Conservation (phyloP, 2,329 filamentous ascomycete genomes). For the Endoconidiophora polonica region DNA sequence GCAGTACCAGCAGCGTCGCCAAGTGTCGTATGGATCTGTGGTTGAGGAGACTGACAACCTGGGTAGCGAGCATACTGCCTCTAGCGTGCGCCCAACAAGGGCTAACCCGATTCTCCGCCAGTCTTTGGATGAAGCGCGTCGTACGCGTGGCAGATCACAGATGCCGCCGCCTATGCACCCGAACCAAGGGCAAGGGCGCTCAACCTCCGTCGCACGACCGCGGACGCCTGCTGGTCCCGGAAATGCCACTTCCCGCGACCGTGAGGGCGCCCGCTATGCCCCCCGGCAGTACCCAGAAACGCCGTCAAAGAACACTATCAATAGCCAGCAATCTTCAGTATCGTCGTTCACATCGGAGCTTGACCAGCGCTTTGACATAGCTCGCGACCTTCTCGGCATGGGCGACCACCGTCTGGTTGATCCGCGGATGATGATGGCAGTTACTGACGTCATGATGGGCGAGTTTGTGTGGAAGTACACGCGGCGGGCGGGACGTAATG, state of each 20-base stretch:
- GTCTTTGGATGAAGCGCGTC: conserved; percentile 6
- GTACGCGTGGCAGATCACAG: conserved; percentile 2
- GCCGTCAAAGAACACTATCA: conserved; percentile 15
- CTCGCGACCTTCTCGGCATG: conserved; percentile 37
- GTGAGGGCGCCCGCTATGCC: conserved; percentile 2
- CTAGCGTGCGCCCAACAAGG: conserved; percentile 18
- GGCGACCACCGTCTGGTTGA: conserved; percentile 46
- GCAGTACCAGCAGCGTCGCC: conserved; percentile 21
- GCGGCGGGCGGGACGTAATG: conserved; percentile 66
- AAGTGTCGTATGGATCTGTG: conserved; percentile 15
- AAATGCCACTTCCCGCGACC: conserved; percentile 25
- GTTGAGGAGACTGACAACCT: conserved; percentile 20
- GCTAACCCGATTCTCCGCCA: conserved; percentile 47
- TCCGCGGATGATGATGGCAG: conserved; percentile 96
- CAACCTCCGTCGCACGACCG: conserved; percentile 46
- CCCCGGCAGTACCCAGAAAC: conserved; percentile 6
- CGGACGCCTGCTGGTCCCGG: conserved; percentile 41
- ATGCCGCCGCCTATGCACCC: neutral
- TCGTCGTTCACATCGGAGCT: conserved; percentile 93
- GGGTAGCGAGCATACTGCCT: conserved; percentile 45
- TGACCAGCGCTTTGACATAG: conserved; percentile 74
- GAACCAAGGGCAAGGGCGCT: conserved; percentile 39
- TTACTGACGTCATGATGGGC: conserved; percentile 98
- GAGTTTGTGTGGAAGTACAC: conserved; percentile 99
- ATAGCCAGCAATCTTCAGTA: conserved; percentile 61